Evolutionary conservation across 2,329 filamentous ascomycete genomes (phyloP), one percentile per base, ranked within the genome.

Genomic region (Xylaria arbuscula): DNA sequence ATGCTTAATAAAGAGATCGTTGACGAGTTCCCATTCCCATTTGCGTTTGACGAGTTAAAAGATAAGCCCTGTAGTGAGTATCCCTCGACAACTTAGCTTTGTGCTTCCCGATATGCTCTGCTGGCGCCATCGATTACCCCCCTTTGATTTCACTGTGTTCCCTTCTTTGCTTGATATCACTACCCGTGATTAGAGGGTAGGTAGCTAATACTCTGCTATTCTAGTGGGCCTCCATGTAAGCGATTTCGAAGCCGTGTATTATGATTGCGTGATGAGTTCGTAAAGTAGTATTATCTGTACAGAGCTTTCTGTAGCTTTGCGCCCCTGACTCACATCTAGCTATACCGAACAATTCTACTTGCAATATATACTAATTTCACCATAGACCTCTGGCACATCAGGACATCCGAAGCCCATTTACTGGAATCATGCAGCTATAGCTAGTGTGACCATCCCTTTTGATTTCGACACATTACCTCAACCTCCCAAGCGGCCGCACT

Each of bases 361-460:
- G 47, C 38, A 8, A 32, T n/a, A 34, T n/a, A 3, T 47, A 32
- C 59, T 67, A 40, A 67, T 22, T 28, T 24, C 13, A 1, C 22
- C 19, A n/a, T 60, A 70, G 63, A 70, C 70, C 1, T 71, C 70
- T 6, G 74, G 75, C 1, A 66, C 71, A 66, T 72, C 68, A 68
- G 75, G 75, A 28, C 72, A 76, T 22, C 73, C 74, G 13, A 76
- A 76, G 62, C 74, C 74, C 4, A 72, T 76, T 8, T 76, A 73
- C 68, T 76, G 74, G 73, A 76, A 70, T 19, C 72, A 76, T 62
- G 24, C 54, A 47, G 70, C 59, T 59, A 65, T 64, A 63, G 64
- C 50, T 48, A 68, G 54, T 64, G 36, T 72, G 45, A 24, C 57
- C 64, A 28, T 74, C 56, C 66, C 69, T 61, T 45, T 68, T 19